phyloP scores from a whole-genome alignment of 371 early-diverging fungal species.

The Apophysomyces trapeziformis region DNA sequence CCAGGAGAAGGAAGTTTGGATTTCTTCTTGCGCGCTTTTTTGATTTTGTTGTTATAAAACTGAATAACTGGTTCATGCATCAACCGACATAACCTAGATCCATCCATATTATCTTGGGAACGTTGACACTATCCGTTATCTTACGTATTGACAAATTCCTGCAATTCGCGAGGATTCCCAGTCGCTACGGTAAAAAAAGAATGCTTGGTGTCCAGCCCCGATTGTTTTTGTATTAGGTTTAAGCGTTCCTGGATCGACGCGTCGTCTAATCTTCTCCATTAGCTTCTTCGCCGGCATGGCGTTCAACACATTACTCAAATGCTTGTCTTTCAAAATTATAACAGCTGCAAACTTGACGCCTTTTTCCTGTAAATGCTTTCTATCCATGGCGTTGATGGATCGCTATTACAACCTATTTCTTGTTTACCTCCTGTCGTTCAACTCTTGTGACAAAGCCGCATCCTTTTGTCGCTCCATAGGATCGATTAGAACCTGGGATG shows the following conservation, averaged over 20 bases:
- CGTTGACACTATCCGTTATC: not conserved
- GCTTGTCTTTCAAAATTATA: slow-evolving; percentile 59
- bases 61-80: slow-evolving; percentile 69
- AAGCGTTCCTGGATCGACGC: slow-evolving; percentile 70
- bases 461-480: slow-evolving; percentile 69
- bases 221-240: slow-evolving; percentile 62
- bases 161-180: slow-evolving; percentile 50
- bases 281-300: slow-evolving; percentile 42
- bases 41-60: slow-evolving; percentile 78
- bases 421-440: slow-evolving; percentile 66
- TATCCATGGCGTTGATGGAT: slow-evolving; percentile 22
- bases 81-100: slow-evolving; percentile 62
- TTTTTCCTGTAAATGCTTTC: slow-evolving; percentile 68
- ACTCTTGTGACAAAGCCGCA: slow-evolving; percentile 59
- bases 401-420: not conserved
- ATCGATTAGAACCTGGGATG: slow-evolving; percentile 49
- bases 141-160: slow-evolving; percentile 74
- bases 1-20: slow-evolving; percentile 62
- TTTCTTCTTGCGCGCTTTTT: slow-evolving; percentile 73
- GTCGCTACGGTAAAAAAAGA: slow-evolving; percentile 70
- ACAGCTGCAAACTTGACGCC: slow-evolving; percentile 78
- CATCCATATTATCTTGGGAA: not conserved
- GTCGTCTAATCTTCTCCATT: slow-evolving; percentile 50
- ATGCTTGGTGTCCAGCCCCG: slow-evolving; percentile 64
- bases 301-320: slow-evolving; percentile 13